These are phyloP conservation scores for Allomyces javanicus DNA, from an alignment of 192 early-diverging fungal species.

Conservation along the genomic window DNA sequence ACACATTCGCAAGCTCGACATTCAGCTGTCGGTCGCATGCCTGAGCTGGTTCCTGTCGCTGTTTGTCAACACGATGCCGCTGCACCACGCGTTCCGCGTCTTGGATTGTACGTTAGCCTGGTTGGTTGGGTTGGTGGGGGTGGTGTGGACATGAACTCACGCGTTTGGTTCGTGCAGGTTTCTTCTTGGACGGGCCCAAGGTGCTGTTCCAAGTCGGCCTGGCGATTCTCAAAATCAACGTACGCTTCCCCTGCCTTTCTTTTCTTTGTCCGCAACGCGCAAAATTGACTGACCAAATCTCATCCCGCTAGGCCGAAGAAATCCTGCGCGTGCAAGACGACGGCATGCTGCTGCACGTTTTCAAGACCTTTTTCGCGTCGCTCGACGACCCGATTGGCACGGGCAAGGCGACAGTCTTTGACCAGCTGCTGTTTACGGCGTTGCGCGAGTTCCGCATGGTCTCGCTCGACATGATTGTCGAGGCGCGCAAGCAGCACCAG, in stretches of 20 bases:
- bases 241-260: background rate
- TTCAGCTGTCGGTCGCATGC: conserved; percentile 90
- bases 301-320: conserved; percentile 18
- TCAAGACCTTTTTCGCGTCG: conserved; percentile 70
- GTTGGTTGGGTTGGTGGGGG: no score
- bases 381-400: conserved; percentile 58
- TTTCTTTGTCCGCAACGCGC: background rate
- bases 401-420: conserved; percentile 56
- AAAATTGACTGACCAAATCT: background rate
- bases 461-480: conserved; percentile 49
- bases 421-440: conserved; percentile 73
- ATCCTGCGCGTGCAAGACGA: conserved; percentile 47
- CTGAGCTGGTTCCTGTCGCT: conserved; percentile 95
- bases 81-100: conserved; percentile 67
- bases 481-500: conserved; percentile 64
- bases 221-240: conserved; percentile 88
- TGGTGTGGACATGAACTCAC: no score
- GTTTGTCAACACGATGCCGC: conserved; percentile 90
- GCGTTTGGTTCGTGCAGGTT: conserved; percentile 9
- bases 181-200: conserved; percentile 92
- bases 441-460: conserved; percentile 77
- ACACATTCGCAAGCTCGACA: conserved; percentile 69
- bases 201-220: conserved; percentile 85
- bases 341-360: conserved; percentile 53
- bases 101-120: conserved; percentile 42